Evolutionary conservation across 2,329 filamentous ascomycete genomes (phyloP).

Genomic region (Botrytis galanthina): DNA sequence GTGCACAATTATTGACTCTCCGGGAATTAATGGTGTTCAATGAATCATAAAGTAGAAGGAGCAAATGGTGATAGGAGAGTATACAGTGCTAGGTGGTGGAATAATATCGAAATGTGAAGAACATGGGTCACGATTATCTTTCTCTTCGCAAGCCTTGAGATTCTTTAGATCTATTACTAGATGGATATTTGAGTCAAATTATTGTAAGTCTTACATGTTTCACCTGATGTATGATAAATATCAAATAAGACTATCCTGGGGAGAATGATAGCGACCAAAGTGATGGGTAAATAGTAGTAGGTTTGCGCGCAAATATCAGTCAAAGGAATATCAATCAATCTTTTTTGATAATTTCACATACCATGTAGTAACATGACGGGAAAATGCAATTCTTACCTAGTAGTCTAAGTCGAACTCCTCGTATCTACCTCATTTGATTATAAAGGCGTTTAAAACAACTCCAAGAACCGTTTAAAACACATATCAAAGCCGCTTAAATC

Average conservation of each 20-base stretch:
- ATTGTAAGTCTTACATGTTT: rapidly evolving
- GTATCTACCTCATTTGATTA: rapidly evolving
- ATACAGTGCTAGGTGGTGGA: background rate
- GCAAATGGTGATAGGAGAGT: too few species aligned
- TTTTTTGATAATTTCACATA: background rate
- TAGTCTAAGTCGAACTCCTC: rapidly evolving
- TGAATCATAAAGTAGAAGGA: background rate
- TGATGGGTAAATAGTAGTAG: background rate
- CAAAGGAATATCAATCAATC: background rate
- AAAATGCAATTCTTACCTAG: background rate
- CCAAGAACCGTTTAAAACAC: too few species aligned
- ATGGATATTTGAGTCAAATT: too few species aligned
- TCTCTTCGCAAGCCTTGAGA: background rate
- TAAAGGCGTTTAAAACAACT: background rate
- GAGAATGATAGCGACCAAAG: background rate
- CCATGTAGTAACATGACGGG: background rate
- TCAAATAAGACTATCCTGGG: background rate
- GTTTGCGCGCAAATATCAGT: background rate
- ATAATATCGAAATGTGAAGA: background rate
- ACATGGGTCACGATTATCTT: background rate
- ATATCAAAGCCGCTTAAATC: too few species aligned
- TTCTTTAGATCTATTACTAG: background rate
- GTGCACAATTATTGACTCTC: too few species aligned
- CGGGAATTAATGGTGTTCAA: too few species aligned
- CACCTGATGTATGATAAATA: background rate